Evolutionary conservation across 495 filamentous ascomycete genomes (phyloP).

Genomic region (Eremomyces bilateralis): DNA sequence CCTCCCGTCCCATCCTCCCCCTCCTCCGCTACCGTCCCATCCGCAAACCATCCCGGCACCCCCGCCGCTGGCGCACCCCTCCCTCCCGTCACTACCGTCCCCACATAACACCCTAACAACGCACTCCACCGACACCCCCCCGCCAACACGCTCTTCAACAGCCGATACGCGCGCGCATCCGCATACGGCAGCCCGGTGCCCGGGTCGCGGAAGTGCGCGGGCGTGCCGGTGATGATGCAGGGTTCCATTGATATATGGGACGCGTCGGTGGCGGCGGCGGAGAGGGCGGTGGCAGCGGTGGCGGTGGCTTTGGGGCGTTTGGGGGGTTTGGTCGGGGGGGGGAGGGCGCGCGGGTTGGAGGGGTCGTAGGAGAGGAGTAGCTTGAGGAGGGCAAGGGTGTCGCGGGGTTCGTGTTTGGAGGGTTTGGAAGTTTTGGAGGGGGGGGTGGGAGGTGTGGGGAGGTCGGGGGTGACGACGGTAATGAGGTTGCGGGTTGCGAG

Average conservation of each 20-base stretch:
- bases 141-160: slow-evolving; percentile 14
- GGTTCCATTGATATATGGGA: background rate
- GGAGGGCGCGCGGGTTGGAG: slow-evolving; percentile 8
- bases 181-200: slow-evolving; percentile 18
- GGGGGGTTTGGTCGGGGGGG: slow-evolving; percentile 8
- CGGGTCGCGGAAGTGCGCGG: slow-evolving; percentile 18
- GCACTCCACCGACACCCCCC: slow-evolving; percentile 17
- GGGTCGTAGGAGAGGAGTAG: slow-evolving; percentile 11
- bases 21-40: slow-evolving; percentile 3
- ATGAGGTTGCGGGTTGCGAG: slow-evolving; percentile 13
- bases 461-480: slow-evolving; percentile 9
- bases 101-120: slow-evolving; percentile 18
- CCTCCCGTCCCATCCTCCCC: slow-evolving; percentile 1
- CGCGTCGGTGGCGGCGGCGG: too few relatives aligned
- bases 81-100: slow-evolving; percentile 7
- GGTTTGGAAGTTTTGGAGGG: slow-evolving; percentile 6
- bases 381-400: slow-evolving; percentile 7
- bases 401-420: slow-evolving; percentile 5
- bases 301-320: slow-evolving; percentile 3
- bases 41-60: slow-evolving; percentile 18
- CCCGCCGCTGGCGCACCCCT: slow-evolving; percentile 15
- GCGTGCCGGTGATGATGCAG: slow-evolving; percentile 15
- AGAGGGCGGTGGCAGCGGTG: too few relatives aligned
- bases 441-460: background rate
- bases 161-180: slow-evolving; percentile 15